A percentile compares a stretch with the other conserved stretches of the same genome.
phyloP scores from a whole-genome alignment of 192 early-diverging fungal genomes.

The Backusella macrospora region DNA sequence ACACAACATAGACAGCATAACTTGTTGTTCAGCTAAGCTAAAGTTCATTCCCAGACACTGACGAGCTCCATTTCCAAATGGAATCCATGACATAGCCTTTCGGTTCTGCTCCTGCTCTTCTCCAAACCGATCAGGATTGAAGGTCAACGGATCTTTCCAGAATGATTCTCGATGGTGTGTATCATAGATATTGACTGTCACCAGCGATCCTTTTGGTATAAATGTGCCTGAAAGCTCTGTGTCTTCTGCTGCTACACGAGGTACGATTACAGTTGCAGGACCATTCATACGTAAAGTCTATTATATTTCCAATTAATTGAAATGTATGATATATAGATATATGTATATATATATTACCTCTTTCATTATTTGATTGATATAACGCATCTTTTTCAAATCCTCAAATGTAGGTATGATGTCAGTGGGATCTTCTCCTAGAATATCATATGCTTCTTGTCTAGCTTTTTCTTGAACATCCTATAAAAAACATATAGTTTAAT shows the following conservation, averaged over 20 bases:
- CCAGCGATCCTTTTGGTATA: constrained; percentile 33
- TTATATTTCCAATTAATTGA: too few relatives aligned
- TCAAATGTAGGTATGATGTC: constrained; percentile 54
- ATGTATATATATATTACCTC: constrained; percentile 31
- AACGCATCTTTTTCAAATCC: constrained; percentile 54
- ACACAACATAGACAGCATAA: constrained; percentile 54
- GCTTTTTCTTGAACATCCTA: constrained; percentile 57
- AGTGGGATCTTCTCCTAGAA: constrained; percentile 54
- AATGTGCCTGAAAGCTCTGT: constrained; percentile 17
- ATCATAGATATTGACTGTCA: constrained; percentile 21
- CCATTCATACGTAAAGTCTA: constrained; percentile 27
- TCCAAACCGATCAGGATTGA: constrained; percentile 54
- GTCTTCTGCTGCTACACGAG: constrained; percentile 29
- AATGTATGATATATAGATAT: too few relatives aligned
- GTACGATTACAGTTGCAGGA: not conserved
- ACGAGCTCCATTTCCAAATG: constrained; percentile 63
- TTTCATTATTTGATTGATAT: constrained; percentile 55
- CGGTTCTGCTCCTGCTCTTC: constrained; percentile 9
- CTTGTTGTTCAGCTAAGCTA: constrained; percentile 59
- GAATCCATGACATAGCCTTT: constrained; percentile 40
- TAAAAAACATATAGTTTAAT: not conserved
- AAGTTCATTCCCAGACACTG: constrained; percentile 71
- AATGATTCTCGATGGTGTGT: constrained; percentile 17
- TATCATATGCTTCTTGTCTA: constrained; percentile 51
- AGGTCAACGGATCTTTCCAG: constrained; percentile 49